Conservation (phyloP, 2,329 filamentous ascomycete species). For the Cadophora sp. region DNA sequence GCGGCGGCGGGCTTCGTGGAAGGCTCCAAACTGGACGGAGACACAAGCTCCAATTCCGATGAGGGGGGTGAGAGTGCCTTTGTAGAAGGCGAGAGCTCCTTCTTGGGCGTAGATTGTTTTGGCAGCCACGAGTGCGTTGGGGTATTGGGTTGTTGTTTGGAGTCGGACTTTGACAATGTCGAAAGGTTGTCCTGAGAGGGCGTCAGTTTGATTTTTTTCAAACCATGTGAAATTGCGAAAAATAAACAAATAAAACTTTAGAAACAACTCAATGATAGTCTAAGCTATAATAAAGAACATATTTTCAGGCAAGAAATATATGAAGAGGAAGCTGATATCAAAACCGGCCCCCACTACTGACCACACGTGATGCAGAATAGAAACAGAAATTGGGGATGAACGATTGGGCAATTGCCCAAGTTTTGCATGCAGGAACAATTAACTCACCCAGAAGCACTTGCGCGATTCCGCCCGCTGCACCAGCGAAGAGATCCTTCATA, state of each 20-base stretch:
- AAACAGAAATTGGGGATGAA: slow-evolving; percentile 16
- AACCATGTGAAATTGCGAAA: neutral
- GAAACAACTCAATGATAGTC: neutral
- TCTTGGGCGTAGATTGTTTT: slow-evolving; percentile 86
- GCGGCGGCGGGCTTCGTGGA: slow-evolving; percentile 87
- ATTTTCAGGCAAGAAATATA: neutral
- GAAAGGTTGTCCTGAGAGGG: slow-evolving; percentile 66
- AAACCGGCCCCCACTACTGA: slow-evolving; percentile 18
- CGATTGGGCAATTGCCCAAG: slow-evolving; percentile 14
- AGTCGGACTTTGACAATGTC: slow-evolving; percentile 98
- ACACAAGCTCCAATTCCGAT: slow-evolving; percentile 97
- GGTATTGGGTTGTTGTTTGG: slow-evolving; percentile 86
- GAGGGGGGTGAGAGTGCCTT: slow-evolving; percentile 93
- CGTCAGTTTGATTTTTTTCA: slow-evolving; percentile 6
- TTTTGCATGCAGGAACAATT: slow-evolving; percentile 23
- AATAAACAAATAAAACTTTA: neutral
- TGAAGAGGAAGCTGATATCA: neutral
- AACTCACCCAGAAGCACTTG: slow-evolving; percentile 89
- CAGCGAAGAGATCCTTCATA: slow-evolving; percentile 86
- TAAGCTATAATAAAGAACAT: neutral
- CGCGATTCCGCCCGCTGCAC: slow-evolving; percentile 88
- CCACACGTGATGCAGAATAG: slow-evolving; percentile 23
- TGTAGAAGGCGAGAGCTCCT: slow-evolving; percentile 93
- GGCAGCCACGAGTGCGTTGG: slow-evolving; percentile 80
- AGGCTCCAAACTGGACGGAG: slow-evolving; percentile 97